Conservation (phyloP, 352 stramenopile genomes). For the Globisporangium radiosum region DNA sequence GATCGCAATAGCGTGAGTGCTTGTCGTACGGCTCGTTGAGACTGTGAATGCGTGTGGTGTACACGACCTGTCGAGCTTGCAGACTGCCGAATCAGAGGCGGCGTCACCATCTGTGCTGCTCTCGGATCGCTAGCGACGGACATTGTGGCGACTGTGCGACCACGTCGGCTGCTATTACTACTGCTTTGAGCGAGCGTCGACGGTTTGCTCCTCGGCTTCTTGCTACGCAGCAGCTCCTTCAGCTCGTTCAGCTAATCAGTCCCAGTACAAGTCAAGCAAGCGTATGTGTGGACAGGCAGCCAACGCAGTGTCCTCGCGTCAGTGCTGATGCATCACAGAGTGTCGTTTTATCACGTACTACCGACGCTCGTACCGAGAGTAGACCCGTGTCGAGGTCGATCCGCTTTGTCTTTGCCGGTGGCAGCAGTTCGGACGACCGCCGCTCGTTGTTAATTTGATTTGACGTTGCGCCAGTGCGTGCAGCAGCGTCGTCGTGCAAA, state of each 20-base stretch:
- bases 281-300: not conserved
- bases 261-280: not conserved
- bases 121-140: not conserved
- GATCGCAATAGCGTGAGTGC: no score
- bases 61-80: conserved; percentile 2
- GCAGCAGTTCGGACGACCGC: not conserved
- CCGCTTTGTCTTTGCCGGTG: conserved; percentile 2
- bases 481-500: not conserved
- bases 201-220: conserved; percentile 14
- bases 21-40: not conserved
- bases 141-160: not conserved
- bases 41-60: not conserved
- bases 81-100: not conserved
- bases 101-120: not conserved
- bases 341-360: not conserved
- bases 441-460: conserved; percentile 6
- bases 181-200: not conserved
- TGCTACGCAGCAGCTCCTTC: conserved; percentile 30
- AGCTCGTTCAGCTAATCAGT: conserved; percentile 36
- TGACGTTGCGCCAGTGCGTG: not conserved
- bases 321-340: not conserved
- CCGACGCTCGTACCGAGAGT: conserved; percentile 25
- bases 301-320: not conserved
- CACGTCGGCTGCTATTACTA: conserved; percentile 1
- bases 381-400: conserved; percentile 27